Conservation (phyloP, 805 yeast species). For the Ogataea thermomethanolica region DNA sequence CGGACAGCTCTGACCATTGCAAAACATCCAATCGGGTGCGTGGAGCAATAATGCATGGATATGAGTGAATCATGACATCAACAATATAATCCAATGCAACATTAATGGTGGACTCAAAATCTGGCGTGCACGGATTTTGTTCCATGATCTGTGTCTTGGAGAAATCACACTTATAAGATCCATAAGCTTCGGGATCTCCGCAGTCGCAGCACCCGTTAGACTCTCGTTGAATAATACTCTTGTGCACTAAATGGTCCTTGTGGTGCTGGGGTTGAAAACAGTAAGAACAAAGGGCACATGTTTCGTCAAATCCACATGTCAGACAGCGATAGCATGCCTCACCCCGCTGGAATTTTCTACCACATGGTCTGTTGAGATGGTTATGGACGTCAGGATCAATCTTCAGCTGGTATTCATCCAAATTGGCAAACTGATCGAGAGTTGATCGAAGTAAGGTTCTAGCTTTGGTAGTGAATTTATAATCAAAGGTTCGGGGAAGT, state of each 20-base stretch:
- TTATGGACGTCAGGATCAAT: constrained; percentile 25
- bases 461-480: constrained; percentile 30
- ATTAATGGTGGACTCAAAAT: constrained; percentile 42
- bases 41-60: constrained; percentile 35
- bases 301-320: constrained; percentile 75
- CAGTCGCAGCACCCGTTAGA: constrained; percentile 84
- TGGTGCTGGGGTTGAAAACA: constrained; percentile 75
- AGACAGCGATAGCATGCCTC: constrained; percentile 79
- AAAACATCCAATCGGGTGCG: constrained; percentile 21
- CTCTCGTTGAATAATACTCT: constrained; percentile 59
- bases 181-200: constrained; percentile 87
- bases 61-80: constrained; percentile 54
- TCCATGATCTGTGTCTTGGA: constrained; percentile 13
- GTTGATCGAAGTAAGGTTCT: constrained; percentile 38
- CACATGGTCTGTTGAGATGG: constrained; percentile 71
- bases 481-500: constrained; percentile 36
- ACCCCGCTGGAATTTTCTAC: constrained; percentile 67
- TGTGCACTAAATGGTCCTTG: constrained; percentile 65
- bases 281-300: constrained; percentile 75
- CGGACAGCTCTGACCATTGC: constrained; percentile 26
- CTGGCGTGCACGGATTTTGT: constrained; percentile 36
- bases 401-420: constrained; percentile 15
- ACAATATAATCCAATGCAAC: constrained; percentile 54
- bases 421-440: constrained; percentile 25
- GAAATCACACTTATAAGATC: constrained; percentile 47